A percentile compares a stretch with the other conserved stretches of the same genome.
Evolutionary conservation across 2,329 filamentous ascomycete genomes (phyloP).

Genomic region (Intubia oerlemansii): DNA sequence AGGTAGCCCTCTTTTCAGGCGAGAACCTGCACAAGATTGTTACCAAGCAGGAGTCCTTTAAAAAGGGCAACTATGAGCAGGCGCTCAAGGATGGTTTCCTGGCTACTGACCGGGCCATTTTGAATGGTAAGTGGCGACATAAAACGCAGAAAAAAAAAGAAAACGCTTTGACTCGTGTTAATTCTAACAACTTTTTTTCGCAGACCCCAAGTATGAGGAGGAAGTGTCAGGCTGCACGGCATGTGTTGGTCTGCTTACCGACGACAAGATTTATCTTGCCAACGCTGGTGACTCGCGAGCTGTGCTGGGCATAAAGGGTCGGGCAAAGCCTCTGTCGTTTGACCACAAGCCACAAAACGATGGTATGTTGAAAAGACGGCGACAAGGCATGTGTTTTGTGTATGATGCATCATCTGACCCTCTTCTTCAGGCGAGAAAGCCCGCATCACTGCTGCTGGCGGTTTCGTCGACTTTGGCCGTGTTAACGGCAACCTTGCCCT

Average conservation of each 20-base stretch:
- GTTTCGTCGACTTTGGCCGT: slow-evolving; percentile 94
- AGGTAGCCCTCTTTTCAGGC: slow-evolving; percentile 83
- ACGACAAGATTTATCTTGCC: slow-evolving; percentile 83
- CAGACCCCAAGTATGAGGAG: slow-evolving; percentile 92
- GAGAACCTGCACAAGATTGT: slow-evolving; percentile 88
- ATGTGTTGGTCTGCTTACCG: slow-evolving; percentile 71
- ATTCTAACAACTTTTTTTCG: slow-evolving; percentile 6
- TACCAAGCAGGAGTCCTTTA: slow-evolving; percentile 84
- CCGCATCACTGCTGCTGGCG: slow-evolving; percentile 83
- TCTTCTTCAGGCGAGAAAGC: slow-evolving; percentile 61
- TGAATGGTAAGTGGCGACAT: slow-evolving; percentile 47
- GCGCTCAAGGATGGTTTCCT: slow-evolving; percentile 94
- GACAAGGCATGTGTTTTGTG: neutral
- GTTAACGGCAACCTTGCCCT: slow-evolving; percentile 96
- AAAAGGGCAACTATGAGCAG: slow-evolving; percentile 78
- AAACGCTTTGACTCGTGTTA: neutral
- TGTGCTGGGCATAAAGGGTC: slow-evolving; percentile 87
- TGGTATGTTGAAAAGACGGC: slow-evolving; percentile 47
- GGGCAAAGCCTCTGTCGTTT: slow-evolving; percentile 94
- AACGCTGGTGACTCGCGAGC: slow-evolving; percentile 93
- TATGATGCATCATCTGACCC: slow-evolving; percentile 4
- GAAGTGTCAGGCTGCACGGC: slow-evolving; percentile 97
- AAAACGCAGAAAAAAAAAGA: neutral
- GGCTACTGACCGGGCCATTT: slow-evolving; percentile 83
- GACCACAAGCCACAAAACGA: slow-evolving; percentile 99